Evolutionary conservation across 257 asterid species (phyloP).

Genomic region (Linaria vulgaris): DNA sequence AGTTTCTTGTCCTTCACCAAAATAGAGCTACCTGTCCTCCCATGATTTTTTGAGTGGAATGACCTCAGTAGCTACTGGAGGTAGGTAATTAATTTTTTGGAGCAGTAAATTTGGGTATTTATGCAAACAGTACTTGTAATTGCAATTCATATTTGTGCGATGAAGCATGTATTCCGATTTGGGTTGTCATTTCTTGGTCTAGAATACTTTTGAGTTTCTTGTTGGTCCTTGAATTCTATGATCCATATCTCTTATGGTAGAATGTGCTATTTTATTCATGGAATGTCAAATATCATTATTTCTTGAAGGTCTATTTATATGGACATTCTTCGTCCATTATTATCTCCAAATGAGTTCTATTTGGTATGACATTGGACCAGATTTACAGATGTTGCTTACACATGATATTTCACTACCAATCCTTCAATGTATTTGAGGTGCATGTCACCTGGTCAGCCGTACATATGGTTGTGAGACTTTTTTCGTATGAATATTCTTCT

Average conservation of each 20-base stretch:
- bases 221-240: not conserved
- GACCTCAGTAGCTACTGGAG: not conserved
- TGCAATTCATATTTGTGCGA: not conserved
- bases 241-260: not conserved
- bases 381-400: too few relatives aligned
- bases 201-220: constrained; percentile 1
- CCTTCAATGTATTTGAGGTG: too few relatives aligned
- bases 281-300: too few relatives aligned
- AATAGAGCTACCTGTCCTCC: constrained; percentile 67
- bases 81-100: not conserved
- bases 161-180: not conserved
- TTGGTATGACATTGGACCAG: too few relatives aligned
- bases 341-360: too few relatives aligned
- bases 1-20: constrained; percentile 62
- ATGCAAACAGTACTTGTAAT: not conserved
- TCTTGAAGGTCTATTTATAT: too few relatives aligned
- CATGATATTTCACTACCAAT: too few relatives aligned
- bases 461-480: too few relatives aligned
- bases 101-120: not conserved
- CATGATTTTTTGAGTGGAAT: constrained; percentile 37
- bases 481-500: too few relatives aligned
- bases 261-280: too few relatives aligned
- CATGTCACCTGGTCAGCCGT: too few relatives aligned
- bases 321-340: too few relatives aligned
- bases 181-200: not conserved